Conservation (phyloP, 257 asterid genomes). For the Solanum etuberosum region DNA sequence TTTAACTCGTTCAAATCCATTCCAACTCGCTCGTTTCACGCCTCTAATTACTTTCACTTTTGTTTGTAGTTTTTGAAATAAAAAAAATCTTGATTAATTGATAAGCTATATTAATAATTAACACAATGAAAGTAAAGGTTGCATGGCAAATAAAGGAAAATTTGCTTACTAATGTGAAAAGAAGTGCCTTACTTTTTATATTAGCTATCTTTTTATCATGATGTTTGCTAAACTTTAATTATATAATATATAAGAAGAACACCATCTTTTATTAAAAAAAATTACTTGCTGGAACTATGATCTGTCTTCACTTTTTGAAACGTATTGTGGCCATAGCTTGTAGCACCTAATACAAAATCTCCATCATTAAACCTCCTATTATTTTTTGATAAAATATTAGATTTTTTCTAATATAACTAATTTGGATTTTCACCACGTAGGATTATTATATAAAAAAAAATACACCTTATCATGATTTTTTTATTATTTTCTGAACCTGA, state of each 20-base stretch:
- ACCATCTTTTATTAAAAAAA: background rate
- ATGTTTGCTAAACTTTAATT: background rate
- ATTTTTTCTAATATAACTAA: background rate
- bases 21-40: background rate
- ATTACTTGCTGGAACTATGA: background rate
- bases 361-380: background rate
- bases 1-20: background rate
- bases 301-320: background rate
- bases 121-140: background rate
- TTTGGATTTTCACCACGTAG: background rate
- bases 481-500: accelerated
- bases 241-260: background rate
- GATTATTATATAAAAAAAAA: background rate
- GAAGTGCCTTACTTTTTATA: background rate
- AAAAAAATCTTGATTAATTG: background rate
- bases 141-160: background rate
- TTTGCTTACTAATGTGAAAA: background rate
- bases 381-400: too few relatives aligned
- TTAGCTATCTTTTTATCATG: background rate
- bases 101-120: background rate
- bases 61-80: too few relatives aligned
- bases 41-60: background rate
- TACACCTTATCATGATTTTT: background rate
- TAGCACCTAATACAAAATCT: background rate
- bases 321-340: background rate